These are phyloP conservation scores for Beverwykella pulmonaria DNA, from an alignment of 495 filamentous ascomycete genomes.

Conservation along the genomic window DNA sequence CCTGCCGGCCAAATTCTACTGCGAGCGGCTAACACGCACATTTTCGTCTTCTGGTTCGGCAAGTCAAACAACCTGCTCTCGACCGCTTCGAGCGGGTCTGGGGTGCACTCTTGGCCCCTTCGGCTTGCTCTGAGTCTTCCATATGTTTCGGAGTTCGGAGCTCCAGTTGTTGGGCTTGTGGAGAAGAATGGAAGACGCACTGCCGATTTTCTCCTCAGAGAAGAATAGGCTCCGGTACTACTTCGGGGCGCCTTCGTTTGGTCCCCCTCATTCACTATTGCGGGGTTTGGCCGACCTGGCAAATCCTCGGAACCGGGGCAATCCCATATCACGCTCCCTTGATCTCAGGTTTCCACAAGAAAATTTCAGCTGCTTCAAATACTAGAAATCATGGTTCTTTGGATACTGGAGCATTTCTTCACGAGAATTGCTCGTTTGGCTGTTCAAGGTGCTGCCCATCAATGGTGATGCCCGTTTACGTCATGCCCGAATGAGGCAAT, in stretches of 20 bases:
- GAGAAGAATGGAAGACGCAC: neutral
- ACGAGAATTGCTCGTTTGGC: neutral
- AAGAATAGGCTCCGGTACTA: neutral
- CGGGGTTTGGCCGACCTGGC: neutral
- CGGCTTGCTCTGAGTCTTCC: neutral
- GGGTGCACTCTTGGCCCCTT: neutral
- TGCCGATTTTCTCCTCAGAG: neutral
- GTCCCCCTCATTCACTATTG: neutral
- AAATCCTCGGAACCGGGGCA: neutral
- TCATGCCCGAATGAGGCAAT: neutral
- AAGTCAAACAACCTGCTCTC: constrained; percentile 10
- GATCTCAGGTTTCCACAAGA: too few relatives aligned
- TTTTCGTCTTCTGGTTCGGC: constrained; percentile 17
- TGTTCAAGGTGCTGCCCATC: too few relatives aligned
- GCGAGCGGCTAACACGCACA: constrained; percentile 1
- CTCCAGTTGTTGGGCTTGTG: neutral
- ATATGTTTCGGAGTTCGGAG: neutral
- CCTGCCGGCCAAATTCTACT: neutral
- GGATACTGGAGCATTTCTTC: neutral
- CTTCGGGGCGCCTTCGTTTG: neutral
- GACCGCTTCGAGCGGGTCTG: constrained; percentile 6
- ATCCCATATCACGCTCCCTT: too few relatives aligned
- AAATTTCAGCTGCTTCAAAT: too few relatives aligned
- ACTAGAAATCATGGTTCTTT: neutral
- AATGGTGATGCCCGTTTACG: neutral